Evolutionary conservation across 345 rosid species (phyloP).

Genomic region (Murraya koenigii): DNA sequence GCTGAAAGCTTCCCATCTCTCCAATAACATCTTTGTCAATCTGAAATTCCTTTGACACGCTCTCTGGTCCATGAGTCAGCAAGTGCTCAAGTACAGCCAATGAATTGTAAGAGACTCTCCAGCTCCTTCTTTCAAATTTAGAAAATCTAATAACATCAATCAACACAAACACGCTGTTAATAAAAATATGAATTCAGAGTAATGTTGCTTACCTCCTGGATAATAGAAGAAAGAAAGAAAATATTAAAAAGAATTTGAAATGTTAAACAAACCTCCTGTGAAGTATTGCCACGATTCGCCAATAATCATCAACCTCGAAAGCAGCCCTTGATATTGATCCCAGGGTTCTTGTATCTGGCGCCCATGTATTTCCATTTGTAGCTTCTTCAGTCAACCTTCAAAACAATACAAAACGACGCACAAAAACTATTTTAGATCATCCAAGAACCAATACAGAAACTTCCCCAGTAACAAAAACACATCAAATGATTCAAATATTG

Average conservation of each 20-base stretch:
- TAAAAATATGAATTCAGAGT: neutral
- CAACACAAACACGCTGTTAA: neutral
- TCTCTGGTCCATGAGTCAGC: slow-evolving; percentile 94
- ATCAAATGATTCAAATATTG: neutral
- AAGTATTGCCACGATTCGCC: slow-evolving; percentile 71
- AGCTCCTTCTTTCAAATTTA: slow-evolving; percentile 65
- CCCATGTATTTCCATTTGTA: slow-evolving; percentile 56
- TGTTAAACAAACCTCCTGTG: slow-evolving; percentile 59
- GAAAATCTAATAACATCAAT: slow-evolving; percentile 43
- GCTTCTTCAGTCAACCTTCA: slow-evolving; percentile 86
- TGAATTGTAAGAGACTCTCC: slow-evolving; percentile 79
- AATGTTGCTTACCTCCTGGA: no score
- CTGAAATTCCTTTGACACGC: slow-evolving; percentile 77
- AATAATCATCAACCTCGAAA: slow-evolving; percentile 87
- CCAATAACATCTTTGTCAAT: slow-evolving; percentile 47
- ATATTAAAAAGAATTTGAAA: neutral
- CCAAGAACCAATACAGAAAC: slow-evolving; percentile 5
- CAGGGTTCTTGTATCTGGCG: slow-evolving; percentile 62
- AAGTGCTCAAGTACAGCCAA: slow-evolving; percentile 72
- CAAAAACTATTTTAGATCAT: slow-evolving; percentile 20
- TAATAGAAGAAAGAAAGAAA: no score
- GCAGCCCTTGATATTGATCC: slow-evolving; percentile 83
- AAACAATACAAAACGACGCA: slow-evolving; percentile 1
- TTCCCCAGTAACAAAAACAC: neutral
- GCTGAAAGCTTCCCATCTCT: slow-evolving; percentile 60